These are phyloP conservation scores for Hysterium pulicare DNA, from an alignment of 2,329 filamentous ascomycete genomes.

Conservation along the genomic window DNA sequence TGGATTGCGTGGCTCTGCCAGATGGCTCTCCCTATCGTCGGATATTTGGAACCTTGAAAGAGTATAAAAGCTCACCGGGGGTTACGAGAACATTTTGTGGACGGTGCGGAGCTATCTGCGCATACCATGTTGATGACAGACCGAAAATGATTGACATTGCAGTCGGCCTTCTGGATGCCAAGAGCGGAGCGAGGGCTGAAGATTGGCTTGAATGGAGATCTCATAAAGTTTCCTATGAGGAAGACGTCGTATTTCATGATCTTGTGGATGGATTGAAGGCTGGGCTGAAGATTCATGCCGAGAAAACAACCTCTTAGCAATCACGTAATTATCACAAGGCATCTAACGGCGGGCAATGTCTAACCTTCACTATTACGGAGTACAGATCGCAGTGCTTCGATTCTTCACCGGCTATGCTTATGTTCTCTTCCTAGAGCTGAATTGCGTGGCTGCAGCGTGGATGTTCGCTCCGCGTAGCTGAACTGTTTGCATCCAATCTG, in stretches of 20 bases:
- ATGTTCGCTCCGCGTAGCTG: too few relatives aligned
- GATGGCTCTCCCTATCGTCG: slow-evolving; percentile 38
- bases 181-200: slow-evolving; percentile 54
- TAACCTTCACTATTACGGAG: too few relatives aligned
- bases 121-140: slow-evolving; percentile 56
- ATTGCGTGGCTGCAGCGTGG: too few relatives aligned
- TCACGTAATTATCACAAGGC: background rate
- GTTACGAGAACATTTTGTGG: slow-evolving; percentile 61
- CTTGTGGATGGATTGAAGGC: slow-evolving; percentile 10
- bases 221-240: slow-evolving; percentile 56
- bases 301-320: background rate
- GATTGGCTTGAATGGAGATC: slow-evolving; percentile 62
- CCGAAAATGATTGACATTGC: slow-evolving; percentile 62
- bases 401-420: too few relatives aligned
- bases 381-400: too few relatives aligned
- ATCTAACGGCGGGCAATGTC: too few relatives aligned
- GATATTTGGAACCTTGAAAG: slow-evolving; percentile 45
- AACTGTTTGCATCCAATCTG: too few relatives aligned
- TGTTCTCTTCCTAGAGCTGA: too few relatives aligned
- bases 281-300: slow-evolving; percentile 9
- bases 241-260: slow-evolving; percentile 44
- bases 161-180: slow-evolving; percentile 54
- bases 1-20: slow-evolving; percentile 53
- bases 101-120: slow-evolving; percentile 61
- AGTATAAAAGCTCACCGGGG: slow-evolving; percentile 53